Evolutionary conservation across 2,329 filamentous ascomycete genomes (phyloP).

Genomic region (Berkeleyomyces rouxiae): DNA sequence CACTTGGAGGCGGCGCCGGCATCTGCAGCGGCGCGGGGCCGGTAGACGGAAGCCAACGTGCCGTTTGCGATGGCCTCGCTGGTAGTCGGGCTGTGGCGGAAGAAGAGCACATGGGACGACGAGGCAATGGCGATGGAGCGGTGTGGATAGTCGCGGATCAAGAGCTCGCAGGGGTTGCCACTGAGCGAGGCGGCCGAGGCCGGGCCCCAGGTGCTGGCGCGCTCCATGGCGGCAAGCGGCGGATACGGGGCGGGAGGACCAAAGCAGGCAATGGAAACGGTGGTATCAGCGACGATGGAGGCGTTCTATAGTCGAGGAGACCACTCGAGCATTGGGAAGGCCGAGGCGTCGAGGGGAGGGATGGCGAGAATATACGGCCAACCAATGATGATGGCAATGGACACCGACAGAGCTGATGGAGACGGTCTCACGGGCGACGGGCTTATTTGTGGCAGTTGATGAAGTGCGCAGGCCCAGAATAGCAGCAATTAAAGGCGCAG

Average conservation of each 20-base stretch:
- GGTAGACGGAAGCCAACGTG: constrained; percentile 36
- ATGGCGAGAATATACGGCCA: background rate
- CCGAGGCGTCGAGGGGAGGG: background rate
- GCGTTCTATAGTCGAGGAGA: background rate
- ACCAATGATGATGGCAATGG: background rate
- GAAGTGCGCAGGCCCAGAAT: background rate
- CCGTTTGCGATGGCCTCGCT: constrained; percentile 42
- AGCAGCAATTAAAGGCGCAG: background rate
- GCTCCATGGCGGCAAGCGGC: constrained; percentile 11
- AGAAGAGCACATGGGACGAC: constrained; percentile 61
- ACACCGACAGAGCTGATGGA: background rate
- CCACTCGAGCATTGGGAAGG: background rate
- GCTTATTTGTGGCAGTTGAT: background rate
- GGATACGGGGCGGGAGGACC: background rate
- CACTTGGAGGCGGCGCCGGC: constrained; percentile 42
- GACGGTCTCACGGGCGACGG: background rate
- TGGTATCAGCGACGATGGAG: background rate
- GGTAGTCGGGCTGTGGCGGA: constrained; percentile 58
- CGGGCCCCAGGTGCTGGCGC: constrained; percentile 9
- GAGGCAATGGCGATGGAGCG: constrained; percentile 79
- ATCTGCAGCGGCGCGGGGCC: constrained; percentile 24
- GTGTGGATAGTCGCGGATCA: constrained; percentile 73
- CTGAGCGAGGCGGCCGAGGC: constrained; percentile 24
- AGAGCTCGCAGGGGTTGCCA: constrained; percentile 55
- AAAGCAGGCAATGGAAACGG: background rate